Evolutionary conservation across 768 basidiomycete species (phyloP), one percentile per base, ranked within the genome.

Genomic region (Clavaria fumosa): DNA sequence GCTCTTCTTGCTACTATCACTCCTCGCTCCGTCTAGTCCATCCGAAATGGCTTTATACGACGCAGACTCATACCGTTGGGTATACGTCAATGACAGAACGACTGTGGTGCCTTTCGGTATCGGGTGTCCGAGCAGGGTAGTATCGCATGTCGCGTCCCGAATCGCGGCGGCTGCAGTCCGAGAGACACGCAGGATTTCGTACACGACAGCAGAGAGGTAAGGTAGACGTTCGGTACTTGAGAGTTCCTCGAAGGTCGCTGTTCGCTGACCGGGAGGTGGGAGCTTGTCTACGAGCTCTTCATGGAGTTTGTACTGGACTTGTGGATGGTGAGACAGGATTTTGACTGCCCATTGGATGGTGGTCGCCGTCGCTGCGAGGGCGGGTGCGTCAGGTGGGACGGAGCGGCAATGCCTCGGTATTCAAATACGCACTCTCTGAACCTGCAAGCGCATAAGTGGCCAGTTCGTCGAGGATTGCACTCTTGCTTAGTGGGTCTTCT

Each of bases 31-130:
- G n/a, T n/a, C n/a, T n/a, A n/a, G n/a, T n/a, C n/a, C n/a, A n/a
- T n/a, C n/a, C n/a, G n/a, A 33, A 15, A 33, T 14, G 20, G 31
- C 31, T 33, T 33, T 33, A 19, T 33, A 33, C 6, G 31, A 33
- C 31, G 14, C 31, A 6, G 31, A 33, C 31, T 33, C 31, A 14
- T 6, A 14, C 14, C 31, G 31, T 14, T 33, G 31, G n/a, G 31
- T 14, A 14, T 33, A 33, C 14, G 31, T 14, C 14, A 33, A 19
- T 19, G 14, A 15, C 14, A 33, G 9, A 14, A 33, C n/a, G 6
- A n/a, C n/a, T n/a, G n/a, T n/a, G n/a, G n/a, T n/a, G n/a, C n/a
- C n/a, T n/a, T n/a, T n/a, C n/a, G n/a, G n/a, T n/a, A n/a, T n/a
- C n/a, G n/a, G n/a, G n/a, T n/a, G n/a, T n/a, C n/a, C n/a, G n/a